phyloP scores from a whole-genome alignment of 768 basidiomycete genomes.

The Mycena olivaceomarginata region DNA sequence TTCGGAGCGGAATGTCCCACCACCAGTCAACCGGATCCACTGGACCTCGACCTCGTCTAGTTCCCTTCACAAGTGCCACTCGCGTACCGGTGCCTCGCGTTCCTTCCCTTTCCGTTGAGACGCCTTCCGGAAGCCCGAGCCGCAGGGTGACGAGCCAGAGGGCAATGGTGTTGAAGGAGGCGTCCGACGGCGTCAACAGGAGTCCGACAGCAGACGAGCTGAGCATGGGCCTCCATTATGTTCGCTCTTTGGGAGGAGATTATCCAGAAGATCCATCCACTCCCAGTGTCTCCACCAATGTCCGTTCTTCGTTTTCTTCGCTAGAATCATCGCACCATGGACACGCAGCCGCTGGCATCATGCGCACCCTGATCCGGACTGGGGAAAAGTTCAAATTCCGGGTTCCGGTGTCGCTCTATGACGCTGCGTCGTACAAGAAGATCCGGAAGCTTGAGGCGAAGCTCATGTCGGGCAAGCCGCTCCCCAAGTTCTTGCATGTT shows the following conservation, averaged over 20 bases:
- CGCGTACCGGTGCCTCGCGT: constrained; percentile 78
- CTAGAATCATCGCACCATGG: constrained; percentile 75
- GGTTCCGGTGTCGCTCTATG: constrained; percentile 61
- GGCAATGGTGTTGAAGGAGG: constrained; percentile 72
- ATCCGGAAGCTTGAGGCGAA: constrained; percentile 66
- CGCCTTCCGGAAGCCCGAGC: constrained; percentile 50
- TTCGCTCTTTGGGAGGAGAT: constrained; percentile 80
- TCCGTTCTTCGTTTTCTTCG: constrained; percentile 77
- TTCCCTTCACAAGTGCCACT: constrained; percentile 82
- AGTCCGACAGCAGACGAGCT: constrained; percentile 78
- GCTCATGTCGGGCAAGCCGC: constrained; percentile 68
- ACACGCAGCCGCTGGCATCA: constrained; percentile 56
- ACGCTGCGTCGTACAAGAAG: constrained; percentile 46
- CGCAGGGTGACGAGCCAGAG: constrained; percentile 77
- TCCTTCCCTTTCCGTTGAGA: constrained; percentile 56
- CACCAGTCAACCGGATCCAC: constrained; percentile 56
- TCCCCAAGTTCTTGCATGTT: constrained; percentile 75
- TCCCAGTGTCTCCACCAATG: constrained; percentile 60
- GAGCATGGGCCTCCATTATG: constrained; percentile 81
- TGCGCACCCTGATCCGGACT: constrained; percentile 70
- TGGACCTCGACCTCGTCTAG: constrained; percentile 73
- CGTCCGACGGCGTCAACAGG: constrained; percentile 51
- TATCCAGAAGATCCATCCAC: constrained; percentile 52
- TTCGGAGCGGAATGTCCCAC: constrained; percentile 64
- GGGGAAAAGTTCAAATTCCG: constrained; percentile 78